phyloP scores from a whole-genome alignment of 106 monocot species.

The Gastrodia elata region DNA sequence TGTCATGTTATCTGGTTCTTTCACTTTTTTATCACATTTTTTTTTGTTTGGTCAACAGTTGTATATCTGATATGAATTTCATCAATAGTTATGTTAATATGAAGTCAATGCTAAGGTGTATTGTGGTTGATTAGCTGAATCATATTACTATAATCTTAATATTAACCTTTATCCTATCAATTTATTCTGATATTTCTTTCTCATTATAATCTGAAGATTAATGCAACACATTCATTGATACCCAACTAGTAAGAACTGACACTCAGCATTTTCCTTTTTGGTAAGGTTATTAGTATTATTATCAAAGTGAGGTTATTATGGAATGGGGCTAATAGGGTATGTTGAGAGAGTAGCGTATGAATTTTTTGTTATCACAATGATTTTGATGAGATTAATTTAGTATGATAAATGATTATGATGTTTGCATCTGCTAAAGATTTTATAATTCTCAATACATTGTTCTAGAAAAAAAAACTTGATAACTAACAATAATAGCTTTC shows the following conservation, averaged over 20 bases:
- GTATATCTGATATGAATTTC: background rate
- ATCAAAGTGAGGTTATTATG: no score
- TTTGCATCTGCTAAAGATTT: no score
- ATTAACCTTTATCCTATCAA: background rate
- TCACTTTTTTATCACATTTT: background rate
- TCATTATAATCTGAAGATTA: background rate
- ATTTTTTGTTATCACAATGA: no score
- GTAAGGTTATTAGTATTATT: background rate
- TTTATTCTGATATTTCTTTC: background rate
- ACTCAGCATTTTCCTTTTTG: background rate
- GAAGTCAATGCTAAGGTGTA: background rate
- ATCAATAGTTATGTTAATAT: background rate
- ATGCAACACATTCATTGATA: background rate
- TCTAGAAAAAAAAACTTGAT: no score
- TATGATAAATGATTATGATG: no score
- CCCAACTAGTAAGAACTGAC: background rate
- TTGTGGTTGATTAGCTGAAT: background rate
- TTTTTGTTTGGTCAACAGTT: background rate
- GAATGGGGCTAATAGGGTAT: no score
- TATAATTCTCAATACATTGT: no score
- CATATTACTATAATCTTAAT: background rate
- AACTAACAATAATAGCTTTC: no score
- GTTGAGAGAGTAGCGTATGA: no score
- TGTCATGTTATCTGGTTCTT: background rate
- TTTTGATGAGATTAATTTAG: no score